phyloP scores from a whole-genome alignment of 2,329 filamentous ascomycete genomes.

The Decorospora gaudefroyi region DNA sequence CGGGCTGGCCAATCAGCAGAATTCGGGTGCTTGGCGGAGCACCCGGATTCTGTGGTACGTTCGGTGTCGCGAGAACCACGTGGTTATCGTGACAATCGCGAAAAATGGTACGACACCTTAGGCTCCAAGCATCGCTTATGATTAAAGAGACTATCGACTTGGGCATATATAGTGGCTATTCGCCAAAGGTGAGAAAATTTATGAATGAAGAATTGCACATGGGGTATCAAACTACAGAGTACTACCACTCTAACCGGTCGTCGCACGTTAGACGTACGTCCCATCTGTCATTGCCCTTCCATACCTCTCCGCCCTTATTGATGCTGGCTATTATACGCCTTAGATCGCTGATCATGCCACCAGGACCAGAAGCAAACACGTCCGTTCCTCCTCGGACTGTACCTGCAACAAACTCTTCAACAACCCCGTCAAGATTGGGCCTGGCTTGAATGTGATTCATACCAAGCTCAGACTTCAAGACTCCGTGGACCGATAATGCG shows the following conservation, averaged over 20 bases:
- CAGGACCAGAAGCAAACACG: conserved; percentile 42
- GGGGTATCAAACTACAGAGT: conserved; percentile 30
- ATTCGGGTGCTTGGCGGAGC: too few relatives aligned
- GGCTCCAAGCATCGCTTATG: too few relatives aligned
- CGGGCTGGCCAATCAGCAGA: too few relatives aligned
- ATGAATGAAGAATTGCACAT: not conserved
- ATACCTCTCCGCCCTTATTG: conserved; percentile 41
- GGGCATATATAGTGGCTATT: too few relatives aligned
- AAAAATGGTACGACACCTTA: too few relatives aligned
- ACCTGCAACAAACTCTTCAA: conserved; percentile 31
- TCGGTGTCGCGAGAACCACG: too few relatives aligned
- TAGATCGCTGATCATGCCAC: conserved; percentile 42
- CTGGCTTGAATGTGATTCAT: conserved; percentile 34
- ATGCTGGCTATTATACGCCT: conserved; percentile 36
- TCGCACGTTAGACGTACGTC: conserved; percentile 43
- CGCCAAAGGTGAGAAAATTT: not conserved
- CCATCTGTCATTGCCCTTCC: conserved; percentile 38
- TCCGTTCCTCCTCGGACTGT: conserved; percentile 34
- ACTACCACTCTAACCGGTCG: conserved; percentile 41
- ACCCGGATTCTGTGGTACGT: too few relatives aligned
- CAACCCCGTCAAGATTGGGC: conserved; percentile 25
- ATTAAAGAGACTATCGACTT: too few relatives aligned
- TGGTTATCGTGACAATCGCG: too few relatives aligned
- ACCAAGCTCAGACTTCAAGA: conserved; percentile 34
- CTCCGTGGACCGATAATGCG: conserved; percentile 34